phyloP scores from a whole-genome alignment of 202 grass and related monocot genomes.

The Cymbopogon flexuosus region DNA sequence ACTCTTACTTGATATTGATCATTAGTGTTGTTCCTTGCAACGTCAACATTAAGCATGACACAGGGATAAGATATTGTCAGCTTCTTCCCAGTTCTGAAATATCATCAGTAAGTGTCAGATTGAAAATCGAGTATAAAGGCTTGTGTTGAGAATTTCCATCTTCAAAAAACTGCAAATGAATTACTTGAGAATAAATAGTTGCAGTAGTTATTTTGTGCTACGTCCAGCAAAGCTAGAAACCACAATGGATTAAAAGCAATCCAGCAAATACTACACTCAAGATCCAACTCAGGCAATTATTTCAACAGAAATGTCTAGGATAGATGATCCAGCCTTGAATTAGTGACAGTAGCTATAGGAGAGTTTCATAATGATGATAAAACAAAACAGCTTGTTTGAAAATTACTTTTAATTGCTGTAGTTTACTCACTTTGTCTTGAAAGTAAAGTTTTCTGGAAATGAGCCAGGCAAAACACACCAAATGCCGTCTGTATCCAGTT shows the following conservation, averaged over 20 bases:
- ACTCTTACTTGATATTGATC: slow-evolving; percentile 88
- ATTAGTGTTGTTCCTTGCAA: slow-evolving; percentile 92
- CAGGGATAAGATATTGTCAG: slow-evolving; percentile 90
- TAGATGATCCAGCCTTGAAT: background rate
- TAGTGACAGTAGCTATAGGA: background rate
- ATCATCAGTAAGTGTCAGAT: slow-evolving; percentile 36
- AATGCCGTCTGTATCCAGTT: slow-evolving; percentile 97
- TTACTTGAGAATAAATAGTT: slow-evolving; percentile 7
- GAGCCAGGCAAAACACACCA: slow-evolving; percentile 97
- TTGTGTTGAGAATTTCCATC: slow-evolving; percentile 3
- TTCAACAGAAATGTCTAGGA: slow-evolving; percentile 19
- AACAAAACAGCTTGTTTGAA: background rate
- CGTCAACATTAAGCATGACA: slow-evolving; percentile 93
- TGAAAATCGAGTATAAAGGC: slow-evolving; percentile 14
- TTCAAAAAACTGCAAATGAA: background rate
- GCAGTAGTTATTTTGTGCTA: slow-evolving; percentile 5
- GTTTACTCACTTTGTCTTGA: slow-evolving; percentile 69
- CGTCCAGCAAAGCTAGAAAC: background rate
- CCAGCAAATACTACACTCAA: slow-evolving; percentile 11
- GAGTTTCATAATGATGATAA: background rate
- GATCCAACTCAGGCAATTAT: background rate
- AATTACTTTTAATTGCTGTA: background rate
- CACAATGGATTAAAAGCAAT: background rate
- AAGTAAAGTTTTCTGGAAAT: slow-evolving; percentile 96
- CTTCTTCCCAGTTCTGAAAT: slow-evolving; percentile 76